Evolutionary conservation across 2,329 filamentous ascomycete genomes (phyloP).

Genomic region (Ceratocystiopsis minuta): DNA sequence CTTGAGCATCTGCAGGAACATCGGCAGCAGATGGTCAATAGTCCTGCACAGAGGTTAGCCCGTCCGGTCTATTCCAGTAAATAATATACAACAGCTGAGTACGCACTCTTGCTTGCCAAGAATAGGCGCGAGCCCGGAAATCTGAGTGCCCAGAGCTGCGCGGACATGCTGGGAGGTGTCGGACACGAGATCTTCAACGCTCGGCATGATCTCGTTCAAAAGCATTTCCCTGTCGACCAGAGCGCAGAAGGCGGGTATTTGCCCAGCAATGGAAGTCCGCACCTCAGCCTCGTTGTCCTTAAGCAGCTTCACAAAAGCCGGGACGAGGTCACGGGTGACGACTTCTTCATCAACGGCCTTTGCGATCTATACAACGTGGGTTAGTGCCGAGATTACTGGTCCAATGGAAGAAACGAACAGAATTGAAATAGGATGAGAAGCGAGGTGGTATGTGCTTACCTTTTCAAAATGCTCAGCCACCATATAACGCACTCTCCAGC

Average conservation of each 20-base stretch:
- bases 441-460: slow-evolving; percentile 27
- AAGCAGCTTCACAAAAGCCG: slow-evolving; percentile 89
- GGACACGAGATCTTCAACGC: slow-evolving; percentile 86
- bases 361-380: slow-evolving; percentile 53
- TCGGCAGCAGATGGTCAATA: slow-evolving; percentile 87
- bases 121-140: slow-evolving; percentile 90
- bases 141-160: slow-evolving; percentile 86
- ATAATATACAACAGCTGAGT: neutral
- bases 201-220: slow-evolving; percentile 90
- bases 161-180: slow-evolving; percentile 95
- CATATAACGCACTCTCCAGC: slow-evolving; percentile 98
- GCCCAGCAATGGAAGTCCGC: slow-evolving; percentile 86
- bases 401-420: too few relatives aligned
- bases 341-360: slow-evolving; percentile 98
- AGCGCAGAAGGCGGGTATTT: slow-evolving; percentile 92
- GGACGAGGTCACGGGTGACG: slow-evolving; percentile 80
- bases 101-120: slow-evolving; percentile 90
- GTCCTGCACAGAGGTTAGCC: slow-evolving; percentile 38
- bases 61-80: neutral
- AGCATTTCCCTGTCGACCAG: slow-evolving; percentile 76
- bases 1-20: slow-evolving; percentile 99
- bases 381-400: too few relatives aligned
- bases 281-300: slow-evolving; percentile 98
- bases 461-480: slow-evolving; percentile 97
- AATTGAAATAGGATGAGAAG: neutral